Base-by-base conservation (phyloP, 108 stramenopile species). In the Cyclotella kingstonii region DNA sequence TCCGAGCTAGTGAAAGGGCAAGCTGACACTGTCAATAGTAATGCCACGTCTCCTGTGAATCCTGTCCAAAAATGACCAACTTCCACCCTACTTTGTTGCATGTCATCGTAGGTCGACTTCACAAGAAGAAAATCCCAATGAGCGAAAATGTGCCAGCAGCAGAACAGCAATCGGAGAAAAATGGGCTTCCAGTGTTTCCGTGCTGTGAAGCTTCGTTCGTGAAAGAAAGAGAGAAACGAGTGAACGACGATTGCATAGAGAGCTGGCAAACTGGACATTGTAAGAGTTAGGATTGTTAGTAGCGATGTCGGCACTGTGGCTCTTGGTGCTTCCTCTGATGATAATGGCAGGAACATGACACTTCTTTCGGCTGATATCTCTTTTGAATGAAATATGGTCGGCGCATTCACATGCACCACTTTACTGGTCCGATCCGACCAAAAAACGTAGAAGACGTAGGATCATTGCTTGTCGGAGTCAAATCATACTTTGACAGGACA, bases 221-320 rank as follows among this genome's bases (percentile, higher is more conserved):
- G 63, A 33, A 66, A 73, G 31, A 25, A 57, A 8, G 64, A 29
- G 14, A 66, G 64, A 18, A 73, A 73, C 36, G 35, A 19, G 35
- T 66, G 71, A 11, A 66, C 71, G 3, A 56, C 39, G 6, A 60
- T 0, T 33, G 52, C 54, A 46, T 70, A 70, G 43, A 41, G 8
- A 17, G 42, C 17, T 29, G 69, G 47, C 14, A 70, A 26, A 27
- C 35, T 12, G 5, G 64, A 41, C 12, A 52, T 50, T 36, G 44
- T 4, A 15, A 62, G 1, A 11, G 31, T 7, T 2, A 61, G 19
- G 17, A 60, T 4, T 35, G 19, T 27, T 40, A n/a, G n/a, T n/a
- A n/a, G 39, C 39, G 39, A 15, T 40, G 14, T 14, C 15, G 29
- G 31, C 31, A 0, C 2, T 50, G 27, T 1, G 39, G 15, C 4